phyloP scores from a whole-genome alignment of 805 yeast genomes.

The Ogataea minuta region DNA sequence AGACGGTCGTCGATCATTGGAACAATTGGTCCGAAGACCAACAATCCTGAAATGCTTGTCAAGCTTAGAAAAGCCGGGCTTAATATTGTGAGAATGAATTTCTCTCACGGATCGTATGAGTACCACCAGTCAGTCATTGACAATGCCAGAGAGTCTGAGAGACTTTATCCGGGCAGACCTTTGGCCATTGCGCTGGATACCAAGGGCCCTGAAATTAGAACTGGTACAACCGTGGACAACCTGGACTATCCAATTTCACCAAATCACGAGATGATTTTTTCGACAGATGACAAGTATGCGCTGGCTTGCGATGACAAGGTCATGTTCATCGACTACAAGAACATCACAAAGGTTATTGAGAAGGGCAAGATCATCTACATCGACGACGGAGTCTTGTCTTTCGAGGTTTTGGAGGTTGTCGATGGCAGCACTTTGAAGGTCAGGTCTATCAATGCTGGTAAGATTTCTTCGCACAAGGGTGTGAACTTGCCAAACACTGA shows the following conservation, averaged over 20 bases:
- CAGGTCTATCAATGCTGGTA: constrained; percentile 89
- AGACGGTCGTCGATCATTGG: constrained; percentile 98
- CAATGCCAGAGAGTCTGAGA: constrained; percentile 93
- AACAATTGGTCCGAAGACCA: constrained; percentile 98
- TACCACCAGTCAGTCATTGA: constrained; percentile 97
- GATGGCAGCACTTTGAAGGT: constrained; percentile 84
- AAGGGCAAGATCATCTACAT: constrained; percentile 88
- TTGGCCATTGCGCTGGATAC: constrained; percentile 98
- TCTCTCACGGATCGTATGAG: constrained; percentile 97
- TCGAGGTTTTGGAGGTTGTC: constrained; percentile 81
- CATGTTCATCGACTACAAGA: constrained; percentile 92
- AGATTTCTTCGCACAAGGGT: constrained; percentile 96
- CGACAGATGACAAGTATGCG: constrained; percentile 83
- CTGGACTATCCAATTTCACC: constrained; percentile 80
- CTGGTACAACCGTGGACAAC: constrained; percentile 86
- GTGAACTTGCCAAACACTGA: constrained; percentile 98
- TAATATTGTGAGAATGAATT: constrained; percentile 98
- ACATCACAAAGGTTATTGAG: constrained; percentile 91
- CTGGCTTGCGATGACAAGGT: constrained; percentile 69
- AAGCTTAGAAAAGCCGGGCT: constrained; percentile 94
- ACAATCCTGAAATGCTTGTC: constrained; percentile 78
- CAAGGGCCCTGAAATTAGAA: constrained; percentile 99
- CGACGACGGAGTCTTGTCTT: constrained; percentile 97
- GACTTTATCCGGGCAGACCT: constrained; percentile 90
- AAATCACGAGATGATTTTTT: constrained; percentile 86